Base-by-base conservation (phyloP, 2,329 filamentous ascomycete genomes). In the Phaeosphaeria sp. region DNA sequence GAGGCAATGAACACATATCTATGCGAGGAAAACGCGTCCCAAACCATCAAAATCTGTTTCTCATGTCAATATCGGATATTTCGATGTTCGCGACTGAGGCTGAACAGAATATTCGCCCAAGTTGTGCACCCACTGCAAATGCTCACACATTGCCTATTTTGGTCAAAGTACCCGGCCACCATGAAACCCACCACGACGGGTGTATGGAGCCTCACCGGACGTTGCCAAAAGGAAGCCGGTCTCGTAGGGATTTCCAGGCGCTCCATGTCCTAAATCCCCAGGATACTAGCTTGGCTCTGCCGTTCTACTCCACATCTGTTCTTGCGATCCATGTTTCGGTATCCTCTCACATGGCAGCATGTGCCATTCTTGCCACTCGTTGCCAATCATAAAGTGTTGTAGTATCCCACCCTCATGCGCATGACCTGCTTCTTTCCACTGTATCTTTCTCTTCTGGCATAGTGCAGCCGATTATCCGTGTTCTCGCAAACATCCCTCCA, bases 291-390 rank as follows among this genome's bases (percentile, higher is more conserved):
- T 39, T 40, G 27, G 53, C 40, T n/a, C 36, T 50, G 47, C 52
- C 27, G 47, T 50, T 55, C 48, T 55, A 49, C 47, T 45, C 51
- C 51, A 53, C 30, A 40, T 53, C 51, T 18, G 51, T 53, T 44
- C 30, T 47, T 8, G 22, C n/a, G 47, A 42, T 47, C 51, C 51
- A 44, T 30, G 36, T 30, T 21, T 45, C 25, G 30, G 22, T 22
- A 11, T 17, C 13, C 50, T 39, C 17, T 43, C n/a, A n/a, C 15
- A 25, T 21, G 17, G 9, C 2, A 8, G 36, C 51, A 47, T 51
- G 33, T 53, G 44, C 40, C 27, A 25, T 8, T 25, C 7, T 46
- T 36, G 50, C 51, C 43, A 53, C 25, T 44, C 40, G 9, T 43
- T 53, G 33, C 33, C 51, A 48, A 53, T 48, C 51, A 47, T 53